Evolutionary conservation across 2,329 filamentous ascomycete species (phyloP).

Genomic region (Diaporthe vaccinii): DNA sequence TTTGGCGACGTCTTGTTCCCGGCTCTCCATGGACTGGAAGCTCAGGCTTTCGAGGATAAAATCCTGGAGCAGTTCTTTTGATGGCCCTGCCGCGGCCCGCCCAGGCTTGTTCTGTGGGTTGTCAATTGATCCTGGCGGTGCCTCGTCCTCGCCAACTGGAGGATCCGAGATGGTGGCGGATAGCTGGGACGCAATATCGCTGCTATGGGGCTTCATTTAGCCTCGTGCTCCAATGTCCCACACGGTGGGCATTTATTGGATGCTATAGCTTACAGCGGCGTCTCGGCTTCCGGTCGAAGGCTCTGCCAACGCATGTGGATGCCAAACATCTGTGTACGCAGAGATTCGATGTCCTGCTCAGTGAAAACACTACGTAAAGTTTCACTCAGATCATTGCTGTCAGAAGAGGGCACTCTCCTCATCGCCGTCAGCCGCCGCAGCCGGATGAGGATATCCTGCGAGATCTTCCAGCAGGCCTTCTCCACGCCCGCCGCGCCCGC

Average conservation of each 20-base stretch:
- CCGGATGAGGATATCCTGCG: conserved; percentile 33
- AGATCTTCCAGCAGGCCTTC: conserved; percentile 36
- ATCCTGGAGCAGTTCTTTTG: conserved; percentile 32
- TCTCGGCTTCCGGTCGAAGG: neutral
- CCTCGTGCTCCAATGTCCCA: neutral
- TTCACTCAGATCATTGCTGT: neutral
- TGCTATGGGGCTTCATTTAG: neutral
- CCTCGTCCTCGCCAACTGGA: neutral
- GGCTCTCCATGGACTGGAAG: conserved; percentile 34
- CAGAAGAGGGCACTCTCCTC: neutral
- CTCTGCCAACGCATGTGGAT: conserved; percentile 19
- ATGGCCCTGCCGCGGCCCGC: neutral
- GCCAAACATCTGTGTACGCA: conserved; percentile 11
- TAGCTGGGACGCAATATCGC: neutral
- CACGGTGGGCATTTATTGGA: neutral
- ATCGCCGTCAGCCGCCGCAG: neutral
- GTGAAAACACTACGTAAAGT: conserved; percentile 10
- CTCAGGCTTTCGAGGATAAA: conserved; percentile 36
- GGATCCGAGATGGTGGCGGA: conserved; percentile 6
- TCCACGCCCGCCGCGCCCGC: neutral
- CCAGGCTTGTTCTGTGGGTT: neutral
- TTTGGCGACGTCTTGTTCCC: conserved; percentile 33
- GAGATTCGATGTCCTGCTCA: conserved; percentile 20
- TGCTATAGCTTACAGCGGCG: conserved; percentile 4
- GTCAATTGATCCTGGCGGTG: neutral